These are phyloP conservation scores for Furcasterigmium sp. DNA, from an alignment of 2,329 filamentous ascomycete species.

Conservation along the genomic window DNA sequence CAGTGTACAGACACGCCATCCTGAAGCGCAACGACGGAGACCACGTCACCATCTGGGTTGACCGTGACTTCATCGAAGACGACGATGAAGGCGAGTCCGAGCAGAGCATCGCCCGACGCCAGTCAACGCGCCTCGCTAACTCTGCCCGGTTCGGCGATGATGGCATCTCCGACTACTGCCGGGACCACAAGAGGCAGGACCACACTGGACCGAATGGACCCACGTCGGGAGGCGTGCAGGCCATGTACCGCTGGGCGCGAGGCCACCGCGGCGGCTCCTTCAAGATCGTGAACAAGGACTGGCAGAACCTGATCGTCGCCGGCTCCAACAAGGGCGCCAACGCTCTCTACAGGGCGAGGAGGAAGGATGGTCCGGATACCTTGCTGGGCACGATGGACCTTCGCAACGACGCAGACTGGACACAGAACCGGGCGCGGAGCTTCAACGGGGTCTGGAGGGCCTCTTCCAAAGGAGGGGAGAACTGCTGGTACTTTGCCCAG, in stretches of 20 bases:
- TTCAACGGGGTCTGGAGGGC: conserved; percentile 1
- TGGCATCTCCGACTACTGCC: no score
- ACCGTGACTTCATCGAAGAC: no score
- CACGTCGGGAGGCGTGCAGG: background rate
- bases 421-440: background rate
- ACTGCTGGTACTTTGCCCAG: background rate
- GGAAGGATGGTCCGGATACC: background rate
- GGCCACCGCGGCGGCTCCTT: no score
- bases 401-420: conserved; percentile 1
- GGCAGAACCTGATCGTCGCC: background rate
- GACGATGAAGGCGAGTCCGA: no score
- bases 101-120: no score
- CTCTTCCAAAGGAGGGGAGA: conserved; percentile 1
- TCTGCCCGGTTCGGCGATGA: background rate
- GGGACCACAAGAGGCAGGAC: no score
- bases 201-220: no score
- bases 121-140: background rate
- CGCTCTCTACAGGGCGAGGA: background rate
- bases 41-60: background rate
- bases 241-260: background rate
- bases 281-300: no score
- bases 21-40: background rate
- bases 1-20: no score
- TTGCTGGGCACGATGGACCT: background rate
- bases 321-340: background rate